These are phyloP conservation scores for Arthrocladium fulminans DNA, from an alignment of 2,329 filamentous ascomycete species.

Conservation along the genomic window DNA sequence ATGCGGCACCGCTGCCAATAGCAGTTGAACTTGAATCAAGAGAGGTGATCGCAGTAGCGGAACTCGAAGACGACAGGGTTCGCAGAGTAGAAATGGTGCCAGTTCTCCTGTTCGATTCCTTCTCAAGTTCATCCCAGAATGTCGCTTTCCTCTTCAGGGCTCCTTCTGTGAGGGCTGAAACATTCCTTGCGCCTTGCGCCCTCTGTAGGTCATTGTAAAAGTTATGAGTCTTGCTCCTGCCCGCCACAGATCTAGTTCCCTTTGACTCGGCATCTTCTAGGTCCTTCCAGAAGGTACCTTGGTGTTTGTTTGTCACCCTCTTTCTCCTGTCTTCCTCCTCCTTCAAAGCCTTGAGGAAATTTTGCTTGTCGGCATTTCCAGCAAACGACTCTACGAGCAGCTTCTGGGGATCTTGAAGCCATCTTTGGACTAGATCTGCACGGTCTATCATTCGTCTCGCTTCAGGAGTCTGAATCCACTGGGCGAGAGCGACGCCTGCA, in stretches of 20 bases:
- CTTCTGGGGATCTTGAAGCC: constrained; percentile 19
- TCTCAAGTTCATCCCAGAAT: constrained; percentile 19
- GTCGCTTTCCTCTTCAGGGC: constrained; percentile 10
- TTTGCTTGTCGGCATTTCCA: constrained; percentile 15
- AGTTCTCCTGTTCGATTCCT: constrained; percentile 16
- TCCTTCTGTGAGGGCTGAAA: constrained; percentile 1
- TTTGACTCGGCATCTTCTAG: constrained; percentile 17
- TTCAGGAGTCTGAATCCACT: constrained; percentile 15
- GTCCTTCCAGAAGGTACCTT: constrained; percentile 21
- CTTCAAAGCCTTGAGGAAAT: constrained; percentile 15
- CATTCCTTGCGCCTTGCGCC: constrained; percentile 6
- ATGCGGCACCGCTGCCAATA: constrained; percentile 10
- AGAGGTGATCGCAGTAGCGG: constrained; percentile 2
- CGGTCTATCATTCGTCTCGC: constrained; percentile 18
- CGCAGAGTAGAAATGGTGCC: constrained; percentile 18
- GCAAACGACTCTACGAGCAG: constrained; percentile 19
- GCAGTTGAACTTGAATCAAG: constrained; percentile 11
- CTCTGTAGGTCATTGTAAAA: neutral
- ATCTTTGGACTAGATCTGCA: constrained; percentile 19
- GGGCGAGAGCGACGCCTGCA: constrained; percentile 15
- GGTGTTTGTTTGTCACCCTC: constrained; percentile 8
- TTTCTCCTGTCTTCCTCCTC: constrained; percentile 16
- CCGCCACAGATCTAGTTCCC: neutral
- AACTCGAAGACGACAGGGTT: constrained; percentile 15
- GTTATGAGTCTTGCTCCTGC: neutral